Base-by-base conservation (phyloP, 192 early-diverging fungal genomes). In the Backusella tuberculispora region DNA sequence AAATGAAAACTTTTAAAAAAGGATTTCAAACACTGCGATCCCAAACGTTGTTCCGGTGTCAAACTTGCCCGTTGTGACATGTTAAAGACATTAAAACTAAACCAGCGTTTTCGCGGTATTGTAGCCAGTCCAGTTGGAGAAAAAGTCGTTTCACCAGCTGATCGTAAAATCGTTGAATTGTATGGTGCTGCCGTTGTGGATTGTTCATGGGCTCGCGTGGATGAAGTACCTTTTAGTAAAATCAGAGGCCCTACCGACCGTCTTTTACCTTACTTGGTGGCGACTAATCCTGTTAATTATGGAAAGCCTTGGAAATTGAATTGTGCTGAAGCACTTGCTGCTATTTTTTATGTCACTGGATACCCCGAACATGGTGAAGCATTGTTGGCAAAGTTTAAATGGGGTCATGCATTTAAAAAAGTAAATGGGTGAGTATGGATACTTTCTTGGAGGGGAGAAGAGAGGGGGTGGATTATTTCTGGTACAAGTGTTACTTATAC, bases 21-120 rank as follows among this genome's bases (percentile, higher is more conserved):
- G 95, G 98, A 99, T 82, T 99, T 99, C 87, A 94, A 94, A 71
- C 98, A 99, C 80, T 99, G 97, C 85, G 98, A 99, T 80, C 98
- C 98, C 0, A 97, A 98, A 82, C 90, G 97, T 17, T 98, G 97
- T 83, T 97, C 95, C 3, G 97, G 98, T 66, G 91, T 93, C 60
- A 95, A 95, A 76, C 81, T 99, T 6, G 93, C 88, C 19, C 92
- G 97, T 53, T 80, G 93, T 73, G 89, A 91, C 44, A 85, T 97
- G 67, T 86, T 98, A 24, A 89, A 92, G 26, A 88, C 88, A 34
- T 86, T 99, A 44, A 89, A 92, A 56, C 86, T 98, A 34, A 92
- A 90, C 7, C 91, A 92, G 66, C 86, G 90, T 34, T 99, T 98
- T 85, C 88, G 92, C 50, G 97, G 98, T 72, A 88, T 99, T 43